Conservation (phyloP, 1,284 basidiomycete genomes). For the Ganoderma meredithae region DNA sequence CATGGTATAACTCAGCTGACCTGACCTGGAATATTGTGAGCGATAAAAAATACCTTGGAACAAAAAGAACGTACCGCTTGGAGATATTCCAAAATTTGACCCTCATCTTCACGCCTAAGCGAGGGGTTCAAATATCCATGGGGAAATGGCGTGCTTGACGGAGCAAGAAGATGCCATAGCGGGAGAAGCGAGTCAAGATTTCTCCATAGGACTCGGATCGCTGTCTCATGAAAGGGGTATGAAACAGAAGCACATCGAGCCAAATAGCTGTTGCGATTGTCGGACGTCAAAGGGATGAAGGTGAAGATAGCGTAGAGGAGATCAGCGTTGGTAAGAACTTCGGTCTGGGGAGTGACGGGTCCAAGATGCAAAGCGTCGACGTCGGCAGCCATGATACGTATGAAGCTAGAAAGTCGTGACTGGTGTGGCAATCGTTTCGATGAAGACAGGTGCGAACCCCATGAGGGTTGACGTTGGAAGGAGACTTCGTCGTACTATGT, state of each 20-base stretch:
- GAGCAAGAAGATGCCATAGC: conserved; percentile 11
- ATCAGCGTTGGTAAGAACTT: background rate
- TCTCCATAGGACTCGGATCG: conserved; percentile 7
- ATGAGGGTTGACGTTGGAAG: too few species aligned
- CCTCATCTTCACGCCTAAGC: background rate
- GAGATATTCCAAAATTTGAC: background rate
- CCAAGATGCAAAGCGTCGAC: background rate
- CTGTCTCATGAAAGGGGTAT: background rate
- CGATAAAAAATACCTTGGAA: background rate
- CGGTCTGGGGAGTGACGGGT: background rate
- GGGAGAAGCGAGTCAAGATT: background rate
- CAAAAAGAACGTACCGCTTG: background rate
- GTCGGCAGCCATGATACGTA: background rate
- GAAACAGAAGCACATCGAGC: background rate
- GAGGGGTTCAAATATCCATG: too few species aligned
- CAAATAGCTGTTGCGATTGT: background rate
- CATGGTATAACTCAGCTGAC: background rate
- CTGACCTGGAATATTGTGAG: background rate
- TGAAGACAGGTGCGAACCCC: too few species aligned
- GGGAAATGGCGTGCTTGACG: background rate
- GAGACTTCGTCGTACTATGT: too few species aligned
- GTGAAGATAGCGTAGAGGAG: background rate
- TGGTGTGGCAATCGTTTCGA: too few species aligned
- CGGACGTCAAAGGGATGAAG: background rate
- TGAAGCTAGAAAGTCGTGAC: background rate